A percentile compares a stretch with the other conserved stretches of the same genome.
These are phyloP conservation scores for Euphorbia pulcherrima DNA, from an alignment of 345 rosid species.

Conservation along the genomic window DNA sequence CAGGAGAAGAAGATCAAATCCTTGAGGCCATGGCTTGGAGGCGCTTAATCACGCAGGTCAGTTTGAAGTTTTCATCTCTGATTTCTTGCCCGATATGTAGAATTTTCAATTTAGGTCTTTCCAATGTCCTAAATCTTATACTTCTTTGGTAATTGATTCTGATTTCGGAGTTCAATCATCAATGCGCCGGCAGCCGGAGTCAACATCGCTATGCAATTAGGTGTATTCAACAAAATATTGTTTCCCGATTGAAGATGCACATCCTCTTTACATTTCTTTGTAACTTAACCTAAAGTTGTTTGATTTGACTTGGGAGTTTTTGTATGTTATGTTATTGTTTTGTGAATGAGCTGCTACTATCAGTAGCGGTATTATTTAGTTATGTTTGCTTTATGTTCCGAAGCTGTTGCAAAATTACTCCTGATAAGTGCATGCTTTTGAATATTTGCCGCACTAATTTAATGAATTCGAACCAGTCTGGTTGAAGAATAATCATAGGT, in stretches of 20 bases:
- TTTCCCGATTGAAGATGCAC: not conserved
- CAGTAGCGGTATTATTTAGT: not conserved
- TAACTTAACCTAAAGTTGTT: not conserved
- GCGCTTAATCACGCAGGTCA: constrained; percentile 73
- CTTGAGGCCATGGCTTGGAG: constrained; percentile 76
- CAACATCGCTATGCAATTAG: not conserved
- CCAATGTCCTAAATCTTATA: constrained; percentile 13
- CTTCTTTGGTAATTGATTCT: not conserved
- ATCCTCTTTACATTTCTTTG: not conserved
- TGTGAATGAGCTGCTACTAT: not conserved
- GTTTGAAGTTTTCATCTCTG: not conserved
- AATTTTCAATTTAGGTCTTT: not conserved
- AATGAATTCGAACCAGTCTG: not conserved
- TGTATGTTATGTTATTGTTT: not conserved
- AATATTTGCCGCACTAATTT: not conserved
- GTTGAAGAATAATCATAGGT: not conserved
- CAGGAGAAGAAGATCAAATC: constrained; percentile 14
- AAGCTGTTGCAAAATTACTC: not conserved
- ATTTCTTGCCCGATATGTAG: no score
- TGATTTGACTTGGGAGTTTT: not conserved
- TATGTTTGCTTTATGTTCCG: not conserved
- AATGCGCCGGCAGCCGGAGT: not conserved
- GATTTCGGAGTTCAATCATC: not conserved
- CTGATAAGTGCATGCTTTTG: not conserved
- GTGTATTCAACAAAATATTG: not conserved